Evolutionary conservation across 768 basidiomycete species (phyloP).

Genomic region (Candolleomyces efflorescens): DNA sequence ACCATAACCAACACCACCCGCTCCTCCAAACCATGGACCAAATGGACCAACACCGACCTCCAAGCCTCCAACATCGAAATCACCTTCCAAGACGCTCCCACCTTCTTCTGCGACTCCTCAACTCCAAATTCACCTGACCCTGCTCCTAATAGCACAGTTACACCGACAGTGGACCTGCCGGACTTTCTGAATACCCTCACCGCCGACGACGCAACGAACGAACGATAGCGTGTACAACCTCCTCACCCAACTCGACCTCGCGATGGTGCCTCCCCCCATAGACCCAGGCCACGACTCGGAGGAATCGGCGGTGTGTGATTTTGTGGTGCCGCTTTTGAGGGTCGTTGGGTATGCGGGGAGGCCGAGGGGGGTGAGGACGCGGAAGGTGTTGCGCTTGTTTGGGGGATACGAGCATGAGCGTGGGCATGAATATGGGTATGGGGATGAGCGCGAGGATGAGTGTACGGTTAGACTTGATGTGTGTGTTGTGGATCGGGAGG

Average conservation of each 20-base stretch:
- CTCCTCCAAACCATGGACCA: slow-evolving; percentile 21
- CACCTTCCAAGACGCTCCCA: slow-evolving; percentile 15
- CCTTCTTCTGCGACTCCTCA: slow-evolving; percentile 19
- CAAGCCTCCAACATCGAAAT: slow-evolving; percentile 20
- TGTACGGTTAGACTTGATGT: slow-evolving; percentile 26
- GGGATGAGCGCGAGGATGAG: too few relatives aligned
- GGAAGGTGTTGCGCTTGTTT: slow-evolving; percentile 14
- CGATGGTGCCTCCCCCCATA: slow-evolving; percentile 2
- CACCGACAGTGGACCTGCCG: too few relatives aligned
- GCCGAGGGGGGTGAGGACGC: not conserved
- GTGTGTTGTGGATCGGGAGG: slow-evolving; percentile 23
- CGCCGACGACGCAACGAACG: slow-evolving; percentile 6
- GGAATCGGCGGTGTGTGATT: slow-evolving; percentile 32
- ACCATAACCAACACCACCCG: slow-evolving; percentile 24
- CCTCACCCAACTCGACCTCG: slow-evolving; percentile 5
- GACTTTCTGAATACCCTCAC: slow-evolving; percentile 7
- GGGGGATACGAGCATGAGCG: slow-evolving; percentile 19
- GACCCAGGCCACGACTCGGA: too few relatives aligned
- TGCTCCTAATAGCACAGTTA: slow-evolving; percentile 7
- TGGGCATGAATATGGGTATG: too few relatives aligned
- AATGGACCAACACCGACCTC: slow-evolving; percentile 26
- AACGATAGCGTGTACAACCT: slow-evolving; percentile 9
- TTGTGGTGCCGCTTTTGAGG: slow-evolving; percentile 23
- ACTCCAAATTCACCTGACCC: slow-evolving; percentile 21
- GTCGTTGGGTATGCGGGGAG: slow-evolving; percentile 17